Conservation (phyloP, 148 eudicot species). For the Camellia granthamiana region DNA sequence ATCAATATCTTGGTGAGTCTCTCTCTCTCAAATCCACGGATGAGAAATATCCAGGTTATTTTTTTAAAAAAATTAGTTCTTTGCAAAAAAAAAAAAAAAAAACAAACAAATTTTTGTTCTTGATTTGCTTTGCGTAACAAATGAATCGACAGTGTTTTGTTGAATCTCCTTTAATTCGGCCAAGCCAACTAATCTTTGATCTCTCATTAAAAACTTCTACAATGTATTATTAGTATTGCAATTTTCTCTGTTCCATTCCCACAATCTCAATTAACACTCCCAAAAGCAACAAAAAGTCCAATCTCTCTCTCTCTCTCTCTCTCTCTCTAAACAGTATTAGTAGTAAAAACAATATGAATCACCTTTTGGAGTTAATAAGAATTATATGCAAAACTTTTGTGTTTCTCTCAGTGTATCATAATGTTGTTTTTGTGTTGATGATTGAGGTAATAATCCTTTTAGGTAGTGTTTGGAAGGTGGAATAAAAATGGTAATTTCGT, state of each 20-base stretch:
- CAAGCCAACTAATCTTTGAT: not conserved
- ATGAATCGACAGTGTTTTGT: too few relatives aligned
- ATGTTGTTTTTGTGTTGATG: constrained; percentile 19
- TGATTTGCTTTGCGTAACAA: not conserved
- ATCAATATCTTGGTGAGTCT: not conserved
- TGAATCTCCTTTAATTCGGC: too few relatives aligned
- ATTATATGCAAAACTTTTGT: constrained; percentile 14
- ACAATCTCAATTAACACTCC: not conserved
- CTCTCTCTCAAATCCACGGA: not conserved
- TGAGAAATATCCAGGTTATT: not conserved
- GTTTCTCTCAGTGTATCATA: constrained; percentile 8
- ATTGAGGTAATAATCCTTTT: constrained; percentile 20
- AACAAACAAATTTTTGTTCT: not conserved
- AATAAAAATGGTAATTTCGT: too few relatives aligned
- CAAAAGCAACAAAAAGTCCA: constrained; percentile 8
- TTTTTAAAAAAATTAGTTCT: too few relatives aligned
- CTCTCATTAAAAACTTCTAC: not conserved
- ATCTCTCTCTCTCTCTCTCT: not conserved
- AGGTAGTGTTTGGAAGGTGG: not conserved
- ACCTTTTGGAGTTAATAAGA: constrained; percentile 8
- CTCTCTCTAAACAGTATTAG: not conserved
- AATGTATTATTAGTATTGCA: not conserved
- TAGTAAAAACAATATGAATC: constrained; percentile 3
- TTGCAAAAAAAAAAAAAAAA: not conserved
- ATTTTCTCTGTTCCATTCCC: constrained; percentile 3